A percentile compares a stretch with the other conserved stretches of the same genome.
phyloP scores from a whole-genome alignment of 208 protist genomes.

The Crithidia expoeki region DNA sequence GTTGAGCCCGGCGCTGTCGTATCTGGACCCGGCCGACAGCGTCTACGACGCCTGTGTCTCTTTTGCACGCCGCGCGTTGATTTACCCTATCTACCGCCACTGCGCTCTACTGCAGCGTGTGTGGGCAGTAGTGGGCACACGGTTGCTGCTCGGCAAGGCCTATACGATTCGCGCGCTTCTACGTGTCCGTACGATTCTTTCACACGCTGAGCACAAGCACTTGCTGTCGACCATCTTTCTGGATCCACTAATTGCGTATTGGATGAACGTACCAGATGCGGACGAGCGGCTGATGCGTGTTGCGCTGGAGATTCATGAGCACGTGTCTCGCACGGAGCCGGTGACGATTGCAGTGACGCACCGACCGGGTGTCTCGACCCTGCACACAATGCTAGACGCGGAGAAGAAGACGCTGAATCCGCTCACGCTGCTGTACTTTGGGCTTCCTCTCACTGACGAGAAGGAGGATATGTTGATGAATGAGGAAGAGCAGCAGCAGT shows the following conservation, averaged over 20 bases:
- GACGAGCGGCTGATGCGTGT: conserved; percentile 55
- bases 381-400: conserved; percentile 29
- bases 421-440: conserved; percentile 57
- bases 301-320: conserved; percentile 74
- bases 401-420: conserved; percentile 46
- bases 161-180: conserved; percentile 80
- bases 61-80: conserved; percentile 79
- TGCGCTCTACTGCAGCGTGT: conserved; percentile 75
- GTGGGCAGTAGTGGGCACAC: conserved; percentile 69
- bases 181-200: conserved; percentile 70
- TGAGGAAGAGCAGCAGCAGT: background rate
- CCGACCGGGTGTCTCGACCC: conserved; percentile 2
- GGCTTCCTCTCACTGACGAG: conserved; percentile 45
- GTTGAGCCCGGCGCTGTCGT: conserved; percentile 83
- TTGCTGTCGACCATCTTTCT: conserved; percentile 81
- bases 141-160: conserved; percentile 69
- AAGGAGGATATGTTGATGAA: background rate
- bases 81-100: conserved; percentile 89
- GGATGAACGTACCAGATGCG: conserved; percentile 49
- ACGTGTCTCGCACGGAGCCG: conserved; percentile 56
- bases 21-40: conserved; percentile 75
- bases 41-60: conserved; percentile 78
- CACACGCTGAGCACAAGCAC: conserved; percentile 84
- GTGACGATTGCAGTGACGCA: conserved; percentile 24
- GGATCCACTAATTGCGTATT: conserved; percentile 80